These are phyloP conservation scores for Heracleum sosnowskyi DNA, from an alignment of 129 eudicot species.

Conservation along the genomic window DNA sequence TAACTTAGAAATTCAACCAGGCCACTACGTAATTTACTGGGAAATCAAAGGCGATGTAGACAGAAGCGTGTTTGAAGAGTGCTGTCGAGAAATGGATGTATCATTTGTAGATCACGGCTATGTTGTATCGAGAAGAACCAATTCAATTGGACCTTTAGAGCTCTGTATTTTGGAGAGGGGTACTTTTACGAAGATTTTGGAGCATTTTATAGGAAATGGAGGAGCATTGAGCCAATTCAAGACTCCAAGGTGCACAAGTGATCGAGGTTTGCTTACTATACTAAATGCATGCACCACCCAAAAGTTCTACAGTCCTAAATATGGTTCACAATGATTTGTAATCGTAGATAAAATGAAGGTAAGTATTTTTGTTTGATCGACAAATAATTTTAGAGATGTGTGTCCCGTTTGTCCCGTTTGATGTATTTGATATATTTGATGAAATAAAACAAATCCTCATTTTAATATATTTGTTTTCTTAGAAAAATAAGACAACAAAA, in stretches of 20 bases:
- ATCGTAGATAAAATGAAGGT: not conserved
- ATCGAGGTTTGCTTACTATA: slow-evolving; percentile 40
- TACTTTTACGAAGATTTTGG: slow-evolving; percentile 71
- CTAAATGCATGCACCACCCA: slow-evolving; percentile 41
- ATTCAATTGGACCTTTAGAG: slow-evolving; percentile 67
- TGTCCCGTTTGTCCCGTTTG: too few species aligned
- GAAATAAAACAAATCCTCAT: too few species aligned
- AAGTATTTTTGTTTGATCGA: too few species aligned
- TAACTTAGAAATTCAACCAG: slow-evolving; percentile 46
- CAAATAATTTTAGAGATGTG: too few species aligned
- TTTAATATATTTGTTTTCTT: too few species aligned
- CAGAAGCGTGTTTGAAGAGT: slow-evolving; percentile 35
- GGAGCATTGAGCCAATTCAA: slow-evolving; percentile 86
- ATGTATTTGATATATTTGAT: too few species aligned
- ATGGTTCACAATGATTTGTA: slow-evolving; percentile 14
- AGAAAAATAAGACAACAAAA: too few species aligned
- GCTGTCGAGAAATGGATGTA: slow-evolving; percentile 71
- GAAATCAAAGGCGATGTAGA: slow-evolving; percentile 67
- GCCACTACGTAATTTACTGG: slow-evolving; percentile 84
- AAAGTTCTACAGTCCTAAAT: slow-evolving; percentile 61
- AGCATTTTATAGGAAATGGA: slow-evolving; percentile 62
- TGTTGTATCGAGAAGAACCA: slow-evolving; percentile 62
- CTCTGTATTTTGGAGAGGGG: slow-evolving; percentile 74
- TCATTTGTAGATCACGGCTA: slow-evolving; percentile 78
- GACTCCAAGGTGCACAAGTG: slow-evolving; percentile 88